Conservation (phyloP, 768 basidiomycete species). For the Cystofilobasidium macerans region DNA sequence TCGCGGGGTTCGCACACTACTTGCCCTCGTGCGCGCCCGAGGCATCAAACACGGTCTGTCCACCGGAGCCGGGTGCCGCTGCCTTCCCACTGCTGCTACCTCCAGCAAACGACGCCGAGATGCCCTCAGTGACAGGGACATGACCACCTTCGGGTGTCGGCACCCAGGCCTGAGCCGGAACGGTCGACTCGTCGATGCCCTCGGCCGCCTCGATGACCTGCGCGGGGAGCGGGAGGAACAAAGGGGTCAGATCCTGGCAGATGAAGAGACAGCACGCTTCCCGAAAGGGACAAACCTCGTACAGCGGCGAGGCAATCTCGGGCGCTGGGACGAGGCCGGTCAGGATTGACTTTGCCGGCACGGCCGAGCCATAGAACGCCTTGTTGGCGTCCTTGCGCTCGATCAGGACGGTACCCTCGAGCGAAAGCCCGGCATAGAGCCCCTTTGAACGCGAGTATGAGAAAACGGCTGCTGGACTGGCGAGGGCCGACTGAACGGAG, state of each 20-base stretch:
- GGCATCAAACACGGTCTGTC: no score
- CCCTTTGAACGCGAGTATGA: constrained; percentile 45
- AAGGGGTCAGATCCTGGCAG: background rate
- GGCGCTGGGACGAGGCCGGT: constrained; percentile 93
- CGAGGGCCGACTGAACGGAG: constrained; percentile 62
- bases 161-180: constrained; percentile 70
- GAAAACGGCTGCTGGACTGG: constrained; percentile 91
- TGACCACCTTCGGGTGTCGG: constrained; percentile 42
- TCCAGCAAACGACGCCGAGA: no score
- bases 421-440: constrained; percentile 82
- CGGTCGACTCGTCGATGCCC: constrained; percentile 71
- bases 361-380: constrained; percentile 85
- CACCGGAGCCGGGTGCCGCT: no score
- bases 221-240: background rate
- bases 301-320: constrained; percentile 48
- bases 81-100: constrained; percentile 16
- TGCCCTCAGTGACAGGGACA: constrained; percentile 26
- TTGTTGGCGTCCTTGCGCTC: constrained; percentile 54
- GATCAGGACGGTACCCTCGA: constrained; percentile 82
- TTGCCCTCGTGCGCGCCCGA: no score
- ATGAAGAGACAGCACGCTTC: background rate
- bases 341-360: constrained; percentile 82
- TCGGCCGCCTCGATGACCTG: constrained; percentile 77
- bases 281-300: no score
- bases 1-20: no score